Percentiles rank a stretch among this genome's conserved stretches.
These are phyloP conservation scores for Fusarium odoratissimum DNA, from an alignment of 2,329 filamentous ascomycete genomes.

Conservation along the genomic window DNA sequence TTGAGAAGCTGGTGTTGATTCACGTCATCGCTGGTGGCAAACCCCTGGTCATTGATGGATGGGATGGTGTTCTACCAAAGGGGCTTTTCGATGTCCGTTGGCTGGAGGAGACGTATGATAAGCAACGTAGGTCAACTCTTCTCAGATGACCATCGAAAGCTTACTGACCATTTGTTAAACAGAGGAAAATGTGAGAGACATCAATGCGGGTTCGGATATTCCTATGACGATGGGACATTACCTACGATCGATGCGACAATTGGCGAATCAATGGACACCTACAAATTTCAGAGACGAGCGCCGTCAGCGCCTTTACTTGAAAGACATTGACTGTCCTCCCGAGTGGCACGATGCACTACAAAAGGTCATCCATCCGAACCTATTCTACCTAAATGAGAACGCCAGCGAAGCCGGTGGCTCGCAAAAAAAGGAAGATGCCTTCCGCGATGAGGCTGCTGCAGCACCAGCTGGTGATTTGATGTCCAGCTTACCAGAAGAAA, in stretches of 20 bases:
- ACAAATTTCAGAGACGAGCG: conserved; percentile 82
- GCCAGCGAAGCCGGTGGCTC: conserved; percentile 58
- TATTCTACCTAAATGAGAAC: conserved; percentile 92
- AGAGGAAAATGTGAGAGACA: conserved; percentile 89
- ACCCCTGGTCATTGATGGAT: conserved; percentile 91
- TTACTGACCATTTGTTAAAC: conserved; percentile 35
- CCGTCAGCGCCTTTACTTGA: conserved; percentile 90
- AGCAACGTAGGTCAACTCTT: conserved; percentile 71
- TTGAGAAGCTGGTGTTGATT: conserved; percentile 85
- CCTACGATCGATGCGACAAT: conserved; percentile 83
- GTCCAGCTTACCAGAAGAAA: conserved; percentile 86
- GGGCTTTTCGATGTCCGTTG: conserved; percentile 84
- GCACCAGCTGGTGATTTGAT: conserved; percentile 90
- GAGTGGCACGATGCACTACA: conserved; percentile 87
- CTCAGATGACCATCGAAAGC: neutral
- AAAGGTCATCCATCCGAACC: conserved; percentile 79
- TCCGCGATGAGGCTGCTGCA: conserved; percentile 65
- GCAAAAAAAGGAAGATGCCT: conserved; percentile 53
- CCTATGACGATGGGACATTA: conserved; percentile 92
- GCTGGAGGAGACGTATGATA: conserved; percentile 82
- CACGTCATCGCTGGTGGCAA: conserved; percentile 89
- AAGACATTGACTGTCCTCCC: conserved; percentile 93
- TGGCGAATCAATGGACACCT: conserved; percentile 84
- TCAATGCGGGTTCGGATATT: conserved; percentile 77
- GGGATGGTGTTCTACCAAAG: conserved; percentile 78